Evolutionary conservation across 2,329 filamentous ascomycete species (phyloP), one percentile per base, ranked within the genome.

Genomic region (Aspergillus sp.): DNA sequence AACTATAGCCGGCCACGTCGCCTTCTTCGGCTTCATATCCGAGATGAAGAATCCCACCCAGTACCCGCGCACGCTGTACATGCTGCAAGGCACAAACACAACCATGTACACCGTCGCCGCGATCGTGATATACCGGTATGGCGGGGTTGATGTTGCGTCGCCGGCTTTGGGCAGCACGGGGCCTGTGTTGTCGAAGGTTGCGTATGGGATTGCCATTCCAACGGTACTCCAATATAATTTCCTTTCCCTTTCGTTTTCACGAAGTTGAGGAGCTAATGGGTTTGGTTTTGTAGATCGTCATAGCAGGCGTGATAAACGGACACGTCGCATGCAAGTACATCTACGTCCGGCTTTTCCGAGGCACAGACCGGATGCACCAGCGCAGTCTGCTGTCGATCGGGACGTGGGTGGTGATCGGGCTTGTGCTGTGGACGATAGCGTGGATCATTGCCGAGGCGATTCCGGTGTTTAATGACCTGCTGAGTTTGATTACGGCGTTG

Each of bases 391-490:
- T 79, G 1, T 82, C 84, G 4, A 81, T 81, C 61, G 68, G 79
- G 4, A 79, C 79, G 12, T 91, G 88, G 88, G 63, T 84, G 12
- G 79, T 63, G 6, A 83, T 90, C 44, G 81, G 83, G 1, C 68
- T 80, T 0, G 69, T 64, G 9, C 70, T 85, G 14, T 90, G 87
- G 84, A 63, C 84, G 6, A 55, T 88, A 4, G 84, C 86, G 2
- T 89, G 86, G 80, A 71, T 90, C 57, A 86, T 91, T 57, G 86
- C 88, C 5, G 83, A 88, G 68, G 84, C 85, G 0, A 87, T 91
- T 8, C 89, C 89, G 0, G 83, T 86, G 49, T 91, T 91, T 75
- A 85, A 84, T 66, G 80, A 85, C 47, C 75, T 91, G 11, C 75
- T 91, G n/a, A 84, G 84, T 4, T 73, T 90, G 41, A 84, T 90